phyloP scores from a whole-genome alignment of 1,139 yeast genomes.

The Nakaseomyces glabratus region DNA sequence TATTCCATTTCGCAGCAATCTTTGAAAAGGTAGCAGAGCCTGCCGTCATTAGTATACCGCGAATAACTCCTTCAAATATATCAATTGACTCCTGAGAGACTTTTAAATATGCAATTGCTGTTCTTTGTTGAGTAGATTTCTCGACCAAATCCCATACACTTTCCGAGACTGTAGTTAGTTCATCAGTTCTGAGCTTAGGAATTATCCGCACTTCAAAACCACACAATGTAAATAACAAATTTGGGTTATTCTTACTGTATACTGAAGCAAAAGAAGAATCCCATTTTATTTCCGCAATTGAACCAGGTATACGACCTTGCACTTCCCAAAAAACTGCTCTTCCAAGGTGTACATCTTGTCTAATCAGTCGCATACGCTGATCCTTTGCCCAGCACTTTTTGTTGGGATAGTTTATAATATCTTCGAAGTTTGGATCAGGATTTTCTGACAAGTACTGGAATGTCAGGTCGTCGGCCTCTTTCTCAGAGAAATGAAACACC shows the following conservation, averaged over 20 bases:
- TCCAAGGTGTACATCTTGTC: constrained; percentile 88
- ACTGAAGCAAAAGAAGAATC: constrained; percentile 77
- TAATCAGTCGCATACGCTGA: constrained; percentile 78
- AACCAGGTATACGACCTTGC: constrained; percentile 64
- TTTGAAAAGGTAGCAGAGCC: constrained; percentile 95
- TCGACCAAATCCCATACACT: constrained; percentile 89
- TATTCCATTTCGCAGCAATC: constrained; percentile 94
- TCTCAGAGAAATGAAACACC: constrained; percentile 63
- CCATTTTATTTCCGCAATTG: constrained; percentile 72
- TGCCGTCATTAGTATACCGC: constrained; percentile 89
- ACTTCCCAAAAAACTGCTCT: constrained; percentile 91
- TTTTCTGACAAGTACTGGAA: constrained; percentile 72
- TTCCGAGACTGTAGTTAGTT: constrained; percentile 46
- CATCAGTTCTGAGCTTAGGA: constrained; percentile 60
- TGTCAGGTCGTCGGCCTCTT: constrained; percentile 66
- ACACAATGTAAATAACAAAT: constrained; percentile 78
- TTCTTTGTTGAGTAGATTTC: constrained; percentile 66
- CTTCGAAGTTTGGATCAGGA: constrained; percentile 87
- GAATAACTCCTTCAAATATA: constrained; percentile 69
- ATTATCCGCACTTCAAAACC: constrained; percentile 89
- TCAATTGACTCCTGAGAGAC: constrained; percentile 77
- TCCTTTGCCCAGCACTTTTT: constrained; percentile 95
- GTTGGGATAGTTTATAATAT: constrained; percentile 78
- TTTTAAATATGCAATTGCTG: constrained; percentile 80
- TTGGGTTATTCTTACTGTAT: constrained; percentile 84